phyloP scores from a whole-genome alignment of 768 basidiomycete species.

The Trametes maxima region DNA sequence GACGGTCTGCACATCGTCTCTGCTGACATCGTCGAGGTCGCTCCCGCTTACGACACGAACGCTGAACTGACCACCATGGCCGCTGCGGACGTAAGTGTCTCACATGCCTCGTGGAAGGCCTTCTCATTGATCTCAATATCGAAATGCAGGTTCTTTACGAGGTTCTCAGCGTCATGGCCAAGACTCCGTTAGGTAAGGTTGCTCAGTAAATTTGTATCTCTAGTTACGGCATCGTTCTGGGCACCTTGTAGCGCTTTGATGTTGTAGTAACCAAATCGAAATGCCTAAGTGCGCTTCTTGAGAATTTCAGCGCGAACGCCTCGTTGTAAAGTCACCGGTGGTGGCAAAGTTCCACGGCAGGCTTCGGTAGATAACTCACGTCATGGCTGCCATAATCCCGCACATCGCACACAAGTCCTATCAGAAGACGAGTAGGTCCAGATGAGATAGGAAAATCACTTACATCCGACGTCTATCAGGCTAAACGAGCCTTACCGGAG shows the following conservation, averaged over 20 bases:
- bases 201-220: slow-evolving; percentile 1
- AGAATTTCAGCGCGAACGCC: not conserved
- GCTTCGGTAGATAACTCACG: too few relatives aligned
- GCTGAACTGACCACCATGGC: slow-evolving; percentile 67
- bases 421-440: too few relatives aligned
- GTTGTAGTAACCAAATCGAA: not conserved
- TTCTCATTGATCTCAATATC: slow-evolving; percentile 29
- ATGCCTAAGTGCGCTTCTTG: not conserved
- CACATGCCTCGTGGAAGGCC: not conserved
- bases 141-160: slow-evolving; percentile 63
- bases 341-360: not conserved
- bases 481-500: too few relatives aligned
- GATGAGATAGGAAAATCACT: too few relatives aligned
- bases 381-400: too few relatives aligned
- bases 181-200: slow-evolving; percentile 70
- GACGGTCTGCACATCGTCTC: slow-evolving; percentile 78
- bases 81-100: slow-evolving; percentile 54
- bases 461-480: too few relatives aligned
- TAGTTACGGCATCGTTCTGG: slow-evolving; percentile 3
- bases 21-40: slow-evolving; percentile 84
- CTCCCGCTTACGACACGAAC: slow-evolving; percentile 76
- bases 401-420: too few relatives aligned
- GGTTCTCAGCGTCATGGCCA: slow-evolving; percentile 77
- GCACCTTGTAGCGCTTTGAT: not conserved
- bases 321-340: not conserved